Conservation (phyloP, 495 filamentous ascomycete genomes). For the Neurospora sp. region DNA sequence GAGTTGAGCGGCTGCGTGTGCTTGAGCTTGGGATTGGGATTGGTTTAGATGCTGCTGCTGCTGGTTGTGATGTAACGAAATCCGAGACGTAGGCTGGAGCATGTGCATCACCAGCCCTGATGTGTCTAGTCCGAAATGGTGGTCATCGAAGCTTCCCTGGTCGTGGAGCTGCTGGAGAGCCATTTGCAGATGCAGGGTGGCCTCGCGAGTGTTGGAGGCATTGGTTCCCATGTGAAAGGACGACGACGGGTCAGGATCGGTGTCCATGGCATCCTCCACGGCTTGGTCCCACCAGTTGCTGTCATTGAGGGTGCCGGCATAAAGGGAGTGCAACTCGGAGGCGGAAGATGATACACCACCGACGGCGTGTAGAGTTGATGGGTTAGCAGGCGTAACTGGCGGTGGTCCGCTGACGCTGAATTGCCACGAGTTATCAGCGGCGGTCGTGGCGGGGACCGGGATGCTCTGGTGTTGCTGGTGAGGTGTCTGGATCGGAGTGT, state of each 20-base stretch:
- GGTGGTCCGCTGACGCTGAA: constrained; percentile 2
- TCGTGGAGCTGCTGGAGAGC: constrained; percentile 4
- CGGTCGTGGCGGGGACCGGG: neutral
- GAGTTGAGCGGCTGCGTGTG: neutral
- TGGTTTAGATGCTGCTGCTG: constrained; percentile 3
- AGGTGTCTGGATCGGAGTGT: constrained; percentile 25
- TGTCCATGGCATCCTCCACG: constrained; percentile 11
- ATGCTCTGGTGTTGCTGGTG: neutral
- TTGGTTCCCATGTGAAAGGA: constrained; percentile 6
- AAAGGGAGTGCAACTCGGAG: neutral
- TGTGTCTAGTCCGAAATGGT: constrained; percentile 11
- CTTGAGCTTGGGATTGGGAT: neutral
- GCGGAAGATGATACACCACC: neutral
- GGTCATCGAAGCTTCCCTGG: constrained; percentile 18
- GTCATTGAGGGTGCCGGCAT: neutral
- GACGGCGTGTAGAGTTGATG: neutral
- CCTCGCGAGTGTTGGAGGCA: neutral
- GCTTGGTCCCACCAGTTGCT: constrained; percentile 24
- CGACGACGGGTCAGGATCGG: neutral
- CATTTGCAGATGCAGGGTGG: neutral
- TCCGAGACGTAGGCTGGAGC: constrained; percentile 8
- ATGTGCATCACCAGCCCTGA: constrained; percentile 32
- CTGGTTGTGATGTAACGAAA: constrained; percentile 1
- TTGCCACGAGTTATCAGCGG: neutral
- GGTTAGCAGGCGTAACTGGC: constrained; percentile 1